phyloP scores from a whole-genome alignment of 2,329 filamentous ascomycete genomes.

The Stagonosporopsis chrysanthemi region DNA sequence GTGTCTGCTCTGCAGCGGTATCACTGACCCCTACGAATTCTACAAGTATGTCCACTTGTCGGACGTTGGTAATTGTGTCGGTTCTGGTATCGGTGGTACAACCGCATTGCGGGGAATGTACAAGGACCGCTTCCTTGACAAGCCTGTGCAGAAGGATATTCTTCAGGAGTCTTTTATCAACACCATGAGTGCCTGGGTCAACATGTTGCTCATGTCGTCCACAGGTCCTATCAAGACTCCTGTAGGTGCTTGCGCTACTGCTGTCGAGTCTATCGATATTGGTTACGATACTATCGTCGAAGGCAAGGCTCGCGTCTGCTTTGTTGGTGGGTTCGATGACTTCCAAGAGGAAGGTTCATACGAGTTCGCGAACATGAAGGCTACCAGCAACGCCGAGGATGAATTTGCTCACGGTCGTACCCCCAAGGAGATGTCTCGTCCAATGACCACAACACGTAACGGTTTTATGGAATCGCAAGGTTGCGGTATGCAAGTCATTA shows the following conservation, averaged over 20 bases:
- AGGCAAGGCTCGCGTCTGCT: constrained; percentile 95
- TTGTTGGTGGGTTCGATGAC: constrained; percentile 98
- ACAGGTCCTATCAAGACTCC: constrained; percentile 99
- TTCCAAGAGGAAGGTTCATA: constrained; percentile 99
- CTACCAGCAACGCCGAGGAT: constrained; percentile 96
- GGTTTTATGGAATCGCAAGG: constrained; percentile 99
- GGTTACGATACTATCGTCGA: constrained; percentile 98
- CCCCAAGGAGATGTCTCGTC: constrained; percentile 96
- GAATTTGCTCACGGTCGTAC: constrained; percentile 96
- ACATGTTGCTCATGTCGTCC: constrained; percentile 97
- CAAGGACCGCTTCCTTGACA: constrained; percentile 95
- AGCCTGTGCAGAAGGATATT: constrained; percentile 97
- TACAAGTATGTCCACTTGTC: constrained; percentile 99
- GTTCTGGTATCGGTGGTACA: constrained; percentile 97
- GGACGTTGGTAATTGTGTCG: constrained; percentile 96
- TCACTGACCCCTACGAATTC: constrained; percentile 99
- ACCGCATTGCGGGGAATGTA: constrained; percentile 96
- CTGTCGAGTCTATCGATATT: constrained; percentile 96
- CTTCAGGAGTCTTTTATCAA: constrained; percentile 99
- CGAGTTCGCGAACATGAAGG: constrained; percentile 99
- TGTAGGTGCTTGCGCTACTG: constrained; percentile 95
- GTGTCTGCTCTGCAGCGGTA: constrained; percentile 87
- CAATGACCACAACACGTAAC: constrained; percentile 93
- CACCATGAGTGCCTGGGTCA: constrained; percentile 99
- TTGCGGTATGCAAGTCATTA: constrained; percentile 97